Evolutionary conservation across 176 grass and related monocot species (phyloP), one percentile per base, ranked within the genome.

Genomic region (Oryza meridionalis): DNA sequence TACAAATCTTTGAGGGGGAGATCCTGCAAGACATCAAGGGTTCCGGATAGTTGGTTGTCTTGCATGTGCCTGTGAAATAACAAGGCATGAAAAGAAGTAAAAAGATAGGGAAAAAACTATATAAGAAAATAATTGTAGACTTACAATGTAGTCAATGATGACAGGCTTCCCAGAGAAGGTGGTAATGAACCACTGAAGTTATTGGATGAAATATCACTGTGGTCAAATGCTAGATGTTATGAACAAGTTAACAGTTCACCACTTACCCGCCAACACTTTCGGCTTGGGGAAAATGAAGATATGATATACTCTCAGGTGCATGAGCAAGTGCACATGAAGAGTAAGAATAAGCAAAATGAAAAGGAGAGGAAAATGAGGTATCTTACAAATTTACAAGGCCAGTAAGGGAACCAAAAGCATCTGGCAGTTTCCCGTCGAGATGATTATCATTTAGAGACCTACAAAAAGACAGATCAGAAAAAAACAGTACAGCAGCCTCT

Each of bases 1-100:
- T 98, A 98, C 96, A 98, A 89, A 90, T 98, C 91, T 93, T 90
- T 86, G 65, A 98, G 86, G 50, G 96, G 83, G 47, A 98, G 96
- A 89, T 91, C 84, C 89, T 95, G 83, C 93, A 98, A 90, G 32
- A 94, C 87, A 83, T 90, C 71, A 45, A 98, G 96, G 26, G 79
- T 92, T 4, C 96, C 93, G 67, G 89, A 89, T 79, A 98, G 78
- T 37, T 77, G 77, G 87, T 98, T 95, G 75, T 95, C 81, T 83
- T 98, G 93, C 73, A 95, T 47, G 76, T 92, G 89, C 87, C 96
- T 98, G 87, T 80, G 35, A 49, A 86, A 86, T 69, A 43, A 38
- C 51, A 80, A 19, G 53, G 49, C 70, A 75, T 78, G 69, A 69
- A 66, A 31, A 67, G 33, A 88, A 14, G 2, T 77, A 81, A 75